A percentile compares a stretch with the other conserved stretches of the same genome.
These are phyloP conservation scores for Grifola frondosa DNA, from an alignment of 1,284 basidiomycete genomes.

Conservation along the genomic window DNA sequence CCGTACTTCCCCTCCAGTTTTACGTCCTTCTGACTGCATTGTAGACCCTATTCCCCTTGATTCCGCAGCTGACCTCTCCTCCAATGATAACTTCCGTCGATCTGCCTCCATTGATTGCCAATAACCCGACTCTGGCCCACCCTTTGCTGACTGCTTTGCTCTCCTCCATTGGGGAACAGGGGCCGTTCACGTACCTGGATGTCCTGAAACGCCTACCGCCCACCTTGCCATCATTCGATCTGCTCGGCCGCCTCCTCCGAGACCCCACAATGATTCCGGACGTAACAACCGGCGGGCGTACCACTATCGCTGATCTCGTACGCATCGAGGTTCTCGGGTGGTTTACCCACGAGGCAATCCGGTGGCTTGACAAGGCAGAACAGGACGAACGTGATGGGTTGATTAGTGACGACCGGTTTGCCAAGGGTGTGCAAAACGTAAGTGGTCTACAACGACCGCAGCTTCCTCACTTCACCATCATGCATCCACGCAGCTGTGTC, in stretches of 20 bases:
- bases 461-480: background rate
- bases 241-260: slow-evolving; percentile 63
- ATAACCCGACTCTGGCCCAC: slow-evolving; percentile 67
- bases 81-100: slow-evolving; percentile 66
- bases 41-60: slow-evolving; percentile 38
- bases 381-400: slow-evolving; percentile 60
- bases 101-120: slow-evolving; percentile 59
- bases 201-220: slow-evolving; percentile 61
- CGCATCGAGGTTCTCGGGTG: slow-evolving; percentile 62
- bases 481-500: slow-evolving; percentile 52
- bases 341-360: slow-evolving; percentile 64
- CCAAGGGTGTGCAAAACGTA: slow-evolving; percentile 68
- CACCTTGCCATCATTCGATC: slow-evolving; percentile 68
- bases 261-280: slow-evolving; percentile 50
- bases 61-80: slow-evolving; percentile 50
- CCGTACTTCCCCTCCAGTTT: background rate
- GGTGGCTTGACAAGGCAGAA: slow-evolving; percentile 68
- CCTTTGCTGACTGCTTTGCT: slow-evolving; percentile 61
- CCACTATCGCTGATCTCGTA: slow-evolving; percentile 62
- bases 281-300: slow-evolving; percentile 40
- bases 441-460: slow-evolving; percentile 30
- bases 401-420: slow-evolving; percentile 68
- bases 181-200: slow-evolving; percentile 53
- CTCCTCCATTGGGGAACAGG: slow-evolving; percentile 25
- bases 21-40: slow-evolving; percentile 1